These are phyloP conservation scores for Tolypocladium ovalisporum DNA, from an alignment of 2,329 filamentous ascomycete species.

Conservation along the genomic window DNA sequence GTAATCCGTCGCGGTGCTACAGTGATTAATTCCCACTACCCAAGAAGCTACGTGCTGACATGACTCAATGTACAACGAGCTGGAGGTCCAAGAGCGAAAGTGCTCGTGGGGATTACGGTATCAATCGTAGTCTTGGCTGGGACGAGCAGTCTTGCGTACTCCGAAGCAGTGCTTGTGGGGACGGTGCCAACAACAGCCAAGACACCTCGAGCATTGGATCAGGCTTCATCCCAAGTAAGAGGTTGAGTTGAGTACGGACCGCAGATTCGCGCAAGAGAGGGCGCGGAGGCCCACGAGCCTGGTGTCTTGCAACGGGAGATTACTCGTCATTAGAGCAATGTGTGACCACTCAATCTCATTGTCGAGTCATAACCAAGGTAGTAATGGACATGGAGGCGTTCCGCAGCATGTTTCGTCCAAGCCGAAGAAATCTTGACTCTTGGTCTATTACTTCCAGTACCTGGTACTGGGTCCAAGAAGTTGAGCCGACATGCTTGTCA, in stretches of 20 bases:
- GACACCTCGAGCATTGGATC: neutral
- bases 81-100: neutral
- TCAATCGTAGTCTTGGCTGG: neutral
- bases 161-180: neutral
- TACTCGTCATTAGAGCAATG: neutral
- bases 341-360: neutral
- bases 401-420: neutral
- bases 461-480: no score
- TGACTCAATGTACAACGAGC: neutral
- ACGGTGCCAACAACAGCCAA: neutral
- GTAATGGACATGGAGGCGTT: no score
- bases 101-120: neutral
- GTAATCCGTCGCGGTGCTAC: neutral
- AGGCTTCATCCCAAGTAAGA: neutral
- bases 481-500: neutral
- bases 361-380: neutral
- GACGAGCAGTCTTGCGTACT: neutral
- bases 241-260: neutral
- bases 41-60: neutral
- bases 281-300: neutral
- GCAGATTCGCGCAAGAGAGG: no score
- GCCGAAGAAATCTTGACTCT: neutral
- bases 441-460: neutral
- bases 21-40: neutral
- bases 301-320: neutral